Evolutionary conservation across 352 stramenopile genomes (phyloP), one percentile per base, ranked within the genome.

Genomic region (Globisporangium nunn): DNA sequence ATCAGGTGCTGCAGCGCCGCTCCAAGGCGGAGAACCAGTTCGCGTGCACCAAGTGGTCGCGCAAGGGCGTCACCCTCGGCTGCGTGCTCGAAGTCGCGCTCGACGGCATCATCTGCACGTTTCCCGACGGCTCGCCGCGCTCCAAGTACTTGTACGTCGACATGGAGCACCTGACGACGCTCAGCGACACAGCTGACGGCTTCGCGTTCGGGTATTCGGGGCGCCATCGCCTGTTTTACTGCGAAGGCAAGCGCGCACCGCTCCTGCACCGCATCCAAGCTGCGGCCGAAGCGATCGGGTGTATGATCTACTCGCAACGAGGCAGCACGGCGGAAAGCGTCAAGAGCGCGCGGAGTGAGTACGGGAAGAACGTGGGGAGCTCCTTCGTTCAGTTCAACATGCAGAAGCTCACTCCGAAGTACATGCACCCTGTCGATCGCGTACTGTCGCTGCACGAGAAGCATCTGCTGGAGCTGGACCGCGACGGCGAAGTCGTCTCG

Each of bases 101-200:
- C 54, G 82, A 93, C 51, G 71, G 75, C 17, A 48, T 94, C 7
- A 69, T 68, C 1, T 74, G 83, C 48, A 60, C 60, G 23, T 63
- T 74, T 6, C 33, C 59, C 0, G 74, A 78, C 33, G 72, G 78
- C 3, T 64, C 66, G 0, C 54, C 72, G n/a, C 75, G 82, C n/a
- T 89, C 80, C 43, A 85, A 77, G 59, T 93, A 91, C 51, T 51
- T 87, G 31, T 94, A 85, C 58, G 79, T 87, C 4, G 81, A 91
- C 51, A 91, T 94, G 74, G 72, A 86, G 56, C 77, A 94, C 56
- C 43, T 93, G 28, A 76, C 82, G 37, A 30, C 71, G 18, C 54
- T 89, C 6, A 63, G 63, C 1, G 78, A 90, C 41, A 77, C 78
- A 29, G 62, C 66, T 39, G 75, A 88, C 6, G 85, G 67, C 0